Conservation (phyloP, 176 grass and related monocot species). For the Aegilops longissima region DNA sequence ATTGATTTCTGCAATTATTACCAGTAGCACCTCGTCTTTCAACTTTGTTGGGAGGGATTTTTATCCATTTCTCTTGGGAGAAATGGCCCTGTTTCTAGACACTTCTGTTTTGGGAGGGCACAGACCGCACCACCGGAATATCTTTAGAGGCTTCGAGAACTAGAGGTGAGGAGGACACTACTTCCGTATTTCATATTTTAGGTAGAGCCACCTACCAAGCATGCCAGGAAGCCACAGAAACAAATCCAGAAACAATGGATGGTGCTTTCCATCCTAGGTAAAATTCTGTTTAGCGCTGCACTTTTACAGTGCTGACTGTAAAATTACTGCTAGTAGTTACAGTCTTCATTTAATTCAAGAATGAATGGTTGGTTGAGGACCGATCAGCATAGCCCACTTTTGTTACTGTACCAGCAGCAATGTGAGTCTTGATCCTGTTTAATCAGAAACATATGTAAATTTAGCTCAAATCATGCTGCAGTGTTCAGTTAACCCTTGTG, state of each 20-base stretch:
- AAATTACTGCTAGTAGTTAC: not conserved
- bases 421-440: too few species aligned
- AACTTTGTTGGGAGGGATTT: not conserved
- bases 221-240: not conserved
- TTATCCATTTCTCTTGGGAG: not conserved
- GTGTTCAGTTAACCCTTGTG: not conserved
- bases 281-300: not conserved
- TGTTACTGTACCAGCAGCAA: too few species aligned
- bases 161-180: not conserved
- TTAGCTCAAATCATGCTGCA: not conserved
- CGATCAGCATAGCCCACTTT: not conserved
- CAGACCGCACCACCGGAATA: slow-evolving; percentile 11
- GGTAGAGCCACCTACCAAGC: not conserved
- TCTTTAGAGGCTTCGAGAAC: slow-evolving; percentile 38
- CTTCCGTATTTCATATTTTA: not conserved
- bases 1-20: not conserved
- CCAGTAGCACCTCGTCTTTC: too few species aligned
- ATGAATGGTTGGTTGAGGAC: not conserved
- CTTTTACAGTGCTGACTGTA: not conserved
- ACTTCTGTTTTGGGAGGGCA: slow-evolving; percentile 6
- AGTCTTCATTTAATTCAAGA: not conserved
- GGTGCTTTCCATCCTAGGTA: not conserved
- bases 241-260: not conserved
- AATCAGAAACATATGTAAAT: not conserved
- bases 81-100: slow-evolving; percentile 21